Percentiles rank a stretch among this genome's conserved stretches.
Evolutionary conservation across 768 basidiomycete species (phyloP).

Genomic region (Leccinum obscurum): DNA sequence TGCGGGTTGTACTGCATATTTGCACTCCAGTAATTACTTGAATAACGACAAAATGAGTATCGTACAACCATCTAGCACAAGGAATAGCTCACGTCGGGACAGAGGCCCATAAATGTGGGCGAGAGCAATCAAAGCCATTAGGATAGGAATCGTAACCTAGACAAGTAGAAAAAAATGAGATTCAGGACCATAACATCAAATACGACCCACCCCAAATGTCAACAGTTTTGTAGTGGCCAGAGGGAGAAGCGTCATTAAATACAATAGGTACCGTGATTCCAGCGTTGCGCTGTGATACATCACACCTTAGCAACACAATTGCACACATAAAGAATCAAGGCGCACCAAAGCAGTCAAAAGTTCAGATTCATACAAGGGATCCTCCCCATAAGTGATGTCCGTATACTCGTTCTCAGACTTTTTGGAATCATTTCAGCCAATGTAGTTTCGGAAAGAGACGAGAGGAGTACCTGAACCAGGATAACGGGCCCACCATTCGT

Average conservation of each 20-base stretch:
- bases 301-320: slow-evolving; percentile 4
- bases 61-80: background rate
- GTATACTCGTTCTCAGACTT: slow-evolving; percentile 59
- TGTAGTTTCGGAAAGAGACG: slow-evolving; percentile 31
- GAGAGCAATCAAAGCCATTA: slow-evolving; percentile 54
- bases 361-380: slow-evolving; percentile 45
- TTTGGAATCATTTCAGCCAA: background rate
- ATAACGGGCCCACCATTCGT: slow-evolving; percentile 60
- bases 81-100: slow-evolving; percentile 37
- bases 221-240: slow-evolving; percentile 45
- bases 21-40: slow-evolving; percentile 43
- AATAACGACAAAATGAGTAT: background rate
- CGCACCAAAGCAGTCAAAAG: slow-evolving; percentile 34
- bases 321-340: background rate
- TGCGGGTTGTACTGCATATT: slow-evolving; percentile 23
- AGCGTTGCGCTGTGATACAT: slow-evolving; percentile 35
- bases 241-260: slow-evolving; percentile 47
- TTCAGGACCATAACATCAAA: background rate
- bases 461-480: slow-evolving; percentile 28
- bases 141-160: slow-evolving; percentile 39
- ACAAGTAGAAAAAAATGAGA: background rate
- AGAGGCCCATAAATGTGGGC: slow-evolving; percentile 46
- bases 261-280: slow-evolving; percentile 50
- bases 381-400: slow-evolving; percentile 33
- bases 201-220: slow-evolving; percentile 46